Percentiles rank a stretch among this genome's conserved stretches.
Evolutionary conservation across 108 stramenopile species (phyloP).

Genomic region (Conticribra weissflogii): DNA sequence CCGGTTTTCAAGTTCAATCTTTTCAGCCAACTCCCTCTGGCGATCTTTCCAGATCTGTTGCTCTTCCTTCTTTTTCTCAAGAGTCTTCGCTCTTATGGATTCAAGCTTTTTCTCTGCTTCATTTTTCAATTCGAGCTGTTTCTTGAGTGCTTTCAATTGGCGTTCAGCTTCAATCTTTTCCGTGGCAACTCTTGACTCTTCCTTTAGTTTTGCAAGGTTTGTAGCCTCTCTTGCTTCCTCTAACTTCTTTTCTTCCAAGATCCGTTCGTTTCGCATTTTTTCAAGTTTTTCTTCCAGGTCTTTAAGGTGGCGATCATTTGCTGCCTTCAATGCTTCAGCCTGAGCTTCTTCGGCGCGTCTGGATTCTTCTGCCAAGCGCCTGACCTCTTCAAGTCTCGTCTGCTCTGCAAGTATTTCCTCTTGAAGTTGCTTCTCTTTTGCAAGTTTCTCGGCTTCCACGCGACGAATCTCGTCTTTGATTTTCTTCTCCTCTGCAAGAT

Average conservation of each 20-base stretch:
- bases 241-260: neutral
- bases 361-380: neutral
- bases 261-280: neutral
- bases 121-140: neutral
- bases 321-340: neutral
- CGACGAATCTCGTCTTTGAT: neutral
- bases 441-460: neutral
- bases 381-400: neutral
- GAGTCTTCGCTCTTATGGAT: no score
- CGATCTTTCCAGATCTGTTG: no score
- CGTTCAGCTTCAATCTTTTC: neutral
- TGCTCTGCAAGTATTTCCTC: neutral
- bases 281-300: neutral
- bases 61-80: no score
- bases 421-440: neutral
- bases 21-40: no score
- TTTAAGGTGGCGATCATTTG: neutral
- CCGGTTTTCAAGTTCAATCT: no score
- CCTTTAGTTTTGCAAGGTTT: neutral
- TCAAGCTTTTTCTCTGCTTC: neutral
- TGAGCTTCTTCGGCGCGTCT: neutral
- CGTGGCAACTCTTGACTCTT: neutral
- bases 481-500: neutral
- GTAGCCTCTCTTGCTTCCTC: neutral
- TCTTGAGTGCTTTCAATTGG: neutral